These are phyloP conservation scores for Backusella macrospora DNA, from an alignment of 192 early-diverging fungal species.

Conservation along the genomic window DNA sequence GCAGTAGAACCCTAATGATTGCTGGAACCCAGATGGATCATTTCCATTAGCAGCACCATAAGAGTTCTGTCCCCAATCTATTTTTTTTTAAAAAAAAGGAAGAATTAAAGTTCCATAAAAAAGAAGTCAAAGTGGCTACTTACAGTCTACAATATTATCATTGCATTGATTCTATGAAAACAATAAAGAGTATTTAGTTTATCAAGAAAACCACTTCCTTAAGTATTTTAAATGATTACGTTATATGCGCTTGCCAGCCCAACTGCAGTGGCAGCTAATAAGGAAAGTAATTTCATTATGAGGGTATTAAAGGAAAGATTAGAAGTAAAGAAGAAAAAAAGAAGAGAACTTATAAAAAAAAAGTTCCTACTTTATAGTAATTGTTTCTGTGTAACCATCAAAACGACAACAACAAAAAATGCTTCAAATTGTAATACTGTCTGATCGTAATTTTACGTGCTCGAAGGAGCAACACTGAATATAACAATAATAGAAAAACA, in stretches of 20 bases:
- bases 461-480: neutral
- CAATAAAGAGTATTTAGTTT: neutral
- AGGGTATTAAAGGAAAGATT: constrained; percentile 8
- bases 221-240: neutral
- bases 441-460: neutral
- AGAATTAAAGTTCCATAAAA: neutral
- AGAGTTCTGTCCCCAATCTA: constrained; percentile 48
- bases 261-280: neutral
- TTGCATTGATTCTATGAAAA: constrained; percentile 34
- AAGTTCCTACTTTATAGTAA: constrained; percentile 11
- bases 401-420: constrained; percentile 10
- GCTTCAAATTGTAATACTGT: neutral
- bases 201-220: neutral
- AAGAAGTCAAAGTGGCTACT: constrained; percentile 1
- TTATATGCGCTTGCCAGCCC: constrained; percentile 5
- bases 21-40: constrained; percentile 35
- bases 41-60: constrained; percentile 41
- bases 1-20: constrained; percentile 55
- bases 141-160: constrained; percentile 39
- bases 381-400: neutral
- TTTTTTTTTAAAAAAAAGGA: neutral
- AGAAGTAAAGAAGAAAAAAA: constrained; percentile 3
- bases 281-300: constrained; percentile 3
- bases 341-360: neutral
- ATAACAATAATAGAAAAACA: neutral